phyloP scores from a whole-genome alignment of 768 basidiomycete species.

The Vararia minispora region DNA sequence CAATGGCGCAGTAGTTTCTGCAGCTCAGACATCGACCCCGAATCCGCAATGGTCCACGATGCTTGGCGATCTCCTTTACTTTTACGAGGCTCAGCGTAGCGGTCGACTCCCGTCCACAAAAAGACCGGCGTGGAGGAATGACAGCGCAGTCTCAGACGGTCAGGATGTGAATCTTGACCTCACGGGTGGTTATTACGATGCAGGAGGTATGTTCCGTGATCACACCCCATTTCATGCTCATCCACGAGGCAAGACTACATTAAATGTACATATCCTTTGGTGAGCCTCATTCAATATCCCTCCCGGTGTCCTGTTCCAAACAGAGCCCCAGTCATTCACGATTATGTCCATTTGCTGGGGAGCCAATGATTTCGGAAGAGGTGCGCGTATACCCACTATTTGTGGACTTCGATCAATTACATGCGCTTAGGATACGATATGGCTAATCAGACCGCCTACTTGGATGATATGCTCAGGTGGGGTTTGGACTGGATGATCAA shows the following conservation, averaged over 20 bases:
- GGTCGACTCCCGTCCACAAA: slow-evolving; percentile 59
- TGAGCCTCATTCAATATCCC: slow-evolving; percentile 21
- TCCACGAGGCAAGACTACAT: slow-evolving; percentile 52
- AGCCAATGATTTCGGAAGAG: slow-evolving; percentile 73
- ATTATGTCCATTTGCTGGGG: slow-evolving; percentile 89
- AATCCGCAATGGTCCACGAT: slow-evolving; percentile 78
- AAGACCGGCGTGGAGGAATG: slow-evolving; percentile 81
- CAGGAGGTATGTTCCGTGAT: slow-evolving; percentile 50
- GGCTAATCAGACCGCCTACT: slow-evolving; percentile 80
- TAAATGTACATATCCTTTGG: slow-evolving; percentile 80
- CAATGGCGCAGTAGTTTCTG: slow-evolving; percentile 39
- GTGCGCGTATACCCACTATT: slow-evolving; percentile 21
- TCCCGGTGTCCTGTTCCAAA: slow-evolving; percentile 1
- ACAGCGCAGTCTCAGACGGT: slow-evolving; percentile 70
- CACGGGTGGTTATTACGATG: slow-evolving; percentile 86
- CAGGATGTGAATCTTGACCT: slow-evolving; percentile 63
- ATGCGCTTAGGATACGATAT: slow-evolving; percentile 55
- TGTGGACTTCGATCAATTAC: neutral
- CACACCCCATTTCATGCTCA: neutral
- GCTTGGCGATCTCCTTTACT: slow-evolving; percentile 73
- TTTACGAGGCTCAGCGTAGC: slow-evolving; percentile 87
- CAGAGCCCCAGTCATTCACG: slow-evolving; percentile 48
- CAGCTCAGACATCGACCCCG: slow-evolving; percentile 24
- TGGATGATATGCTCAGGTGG: slow-evolving; percentile 89
- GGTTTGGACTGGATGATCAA: slow-evolving; percentile 89